Conservation (phyloP, 495 filamentous ascomycete genomes). For the Xylaria intraflava region DNA sequence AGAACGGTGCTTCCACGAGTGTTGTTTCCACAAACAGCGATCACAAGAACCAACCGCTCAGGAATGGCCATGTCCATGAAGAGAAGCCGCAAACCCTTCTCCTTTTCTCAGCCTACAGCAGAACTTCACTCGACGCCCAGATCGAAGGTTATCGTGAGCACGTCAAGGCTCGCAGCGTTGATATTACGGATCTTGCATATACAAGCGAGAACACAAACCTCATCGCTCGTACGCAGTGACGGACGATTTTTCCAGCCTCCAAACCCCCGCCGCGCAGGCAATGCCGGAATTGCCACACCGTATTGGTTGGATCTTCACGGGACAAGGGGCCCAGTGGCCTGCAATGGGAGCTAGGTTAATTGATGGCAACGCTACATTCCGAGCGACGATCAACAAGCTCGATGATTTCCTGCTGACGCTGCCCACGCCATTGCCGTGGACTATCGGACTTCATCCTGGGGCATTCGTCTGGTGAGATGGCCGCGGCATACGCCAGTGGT, state of each 20-base stretch:
- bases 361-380: neutral
- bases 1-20: neutral
- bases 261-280: neutral
- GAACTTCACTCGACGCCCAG: slow-evolving; percentile 9
- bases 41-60: no score
- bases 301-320: slow-evolving; percentile 19
- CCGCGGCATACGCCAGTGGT: slow-evolving; percentile 34
- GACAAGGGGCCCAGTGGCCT: slow-evolving; percentile 28
- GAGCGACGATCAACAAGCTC: neutral
- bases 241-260: neutral
- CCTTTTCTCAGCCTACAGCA: slow-evolving; percentile 15
- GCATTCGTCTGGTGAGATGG: slow-evolving; percentile 40
- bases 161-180: slow-evolving; percentile 1
- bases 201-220: slow-evolving; percentile 17
- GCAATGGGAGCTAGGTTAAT: slow-evolving; percentile 21
- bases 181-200: slow-evolving; percentile 16
- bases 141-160: slow-evolving; percentile 9
- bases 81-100: neutral
- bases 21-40: neutral
- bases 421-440: neutral
- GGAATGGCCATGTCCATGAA: neutral
- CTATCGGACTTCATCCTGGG: slow-evolving; percentile 25
- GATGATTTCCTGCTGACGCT: neutral
- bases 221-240: slow-evolving; percentile 15
- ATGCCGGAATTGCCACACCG: neutral